Evolutionary conservation across 2,329 filamentous ascomycete species (phyloP), one percentile per base, ranked within the genome.

Genomic region (Cryphonectria naterciae): DNA sequence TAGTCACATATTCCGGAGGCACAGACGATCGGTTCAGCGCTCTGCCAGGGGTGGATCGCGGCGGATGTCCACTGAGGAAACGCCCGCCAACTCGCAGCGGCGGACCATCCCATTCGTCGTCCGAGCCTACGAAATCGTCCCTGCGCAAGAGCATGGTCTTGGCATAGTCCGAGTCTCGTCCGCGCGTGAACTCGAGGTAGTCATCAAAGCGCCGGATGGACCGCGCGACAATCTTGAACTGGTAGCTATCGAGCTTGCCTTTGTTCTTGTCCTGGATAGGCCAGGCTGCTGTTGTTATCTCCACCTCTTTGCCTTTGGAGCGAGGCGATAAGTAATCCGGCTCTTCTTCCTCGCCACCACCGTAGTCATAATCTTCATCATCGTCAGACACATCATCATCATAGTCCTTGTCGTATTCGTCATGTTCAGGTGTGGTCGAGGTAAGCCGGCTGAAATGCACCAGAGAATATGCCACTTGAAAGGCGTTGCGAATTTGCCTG

Each of bases 111-210:
- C 43, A 49, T 49, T 22, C 43, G 2, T 49, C 43, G 19, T 49
- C 43, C 43, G 43, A 49, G 43, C 17, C 43, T 22, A 49, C 43
- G 28, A 41, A 68, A 2, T 54, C n/a, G 35, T 71, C 66, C 7
- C 58, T 65, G 22, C 66, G 67, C 25, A 68, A 6, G 1, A 39
- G 13, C 10, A 39, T n/a, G 25, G 1, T 5, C 22, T 39, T 61
- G 6, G 39, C 66, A n/a, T 17, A 43, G n/a, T 71, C 66, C 25
- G 66, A 43, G 46, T 71, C 66, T 19, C 22, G 17, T 43, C 66
- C 69, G 28, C 69, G 62, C 3, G 69, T 71, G 25, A 32, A 35
- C 5, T n/a, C 22, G 22, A 71, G 66, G 60, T 68, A 71, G 15
- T 56, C n/a, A 17, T 70, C 66, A 32, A 70, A 70, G 11, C 46